These are phyloP conservation scores for Vigna unguiculata DNA, from an alignment of 306 rosid genomes.

Conservation along the genomic window DNA sequence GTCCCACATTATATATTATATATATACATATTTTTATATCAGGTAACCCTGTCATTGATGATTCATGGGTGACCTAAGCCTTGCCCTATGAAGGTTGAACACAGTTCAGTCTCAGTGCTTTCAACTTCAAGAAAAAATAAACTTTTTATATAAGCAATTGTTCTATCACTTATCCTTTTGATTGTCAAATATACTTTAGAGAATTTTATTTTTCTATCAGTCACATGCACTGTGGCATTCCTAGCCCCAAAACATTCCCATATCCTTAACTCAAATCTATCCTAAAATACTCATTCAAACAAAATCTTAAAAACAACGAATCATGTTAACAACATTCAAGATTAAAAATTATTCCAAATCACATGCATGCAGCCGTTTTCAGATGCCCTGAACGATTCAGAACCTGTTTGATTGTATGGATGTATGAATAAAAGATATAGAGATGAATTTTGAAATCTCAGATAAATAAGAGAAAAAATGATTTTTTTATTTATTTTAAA, in stretches of 20 bases:
- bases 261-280: not conserved
- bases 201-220: not conserved
- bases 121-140: not conserved
- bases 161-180: not conserved
- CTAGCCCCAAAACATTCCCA: constrained; percentile 25
- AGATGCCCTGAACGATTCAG: not conserved
- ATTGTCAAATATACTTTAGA: not conserved
- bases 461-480: too few relatives aligned
- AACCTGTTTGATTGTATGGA: not conserved
- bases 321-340: not conserved
- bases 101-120: not conserved
- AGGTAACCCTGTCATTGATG: not conserved
- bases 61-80: constrained; percentile 21
- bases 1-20: constrained; percentile 12
- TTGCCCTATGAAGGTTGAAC: not conserved
- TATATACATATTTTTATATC: not conserved
- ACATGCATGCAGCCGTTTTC: not conserved
- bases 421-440: not conserved
- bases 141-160: not conserved
- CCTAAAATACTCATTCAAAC: not conserved
- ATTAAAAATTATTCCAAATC: not conserved
- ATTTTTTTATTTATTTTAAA: too few relatives aligned
- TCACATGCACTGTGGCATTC: not conserved
- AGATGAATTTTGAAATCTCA: not conserved
- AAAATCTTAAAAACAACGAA: not conserved